Evolutionary conservation across 352 stramenopile genomes (phyloP), one percentile per base, ranked within the genome.

Genomic region (Phytophthora kernoviae): DNA sequence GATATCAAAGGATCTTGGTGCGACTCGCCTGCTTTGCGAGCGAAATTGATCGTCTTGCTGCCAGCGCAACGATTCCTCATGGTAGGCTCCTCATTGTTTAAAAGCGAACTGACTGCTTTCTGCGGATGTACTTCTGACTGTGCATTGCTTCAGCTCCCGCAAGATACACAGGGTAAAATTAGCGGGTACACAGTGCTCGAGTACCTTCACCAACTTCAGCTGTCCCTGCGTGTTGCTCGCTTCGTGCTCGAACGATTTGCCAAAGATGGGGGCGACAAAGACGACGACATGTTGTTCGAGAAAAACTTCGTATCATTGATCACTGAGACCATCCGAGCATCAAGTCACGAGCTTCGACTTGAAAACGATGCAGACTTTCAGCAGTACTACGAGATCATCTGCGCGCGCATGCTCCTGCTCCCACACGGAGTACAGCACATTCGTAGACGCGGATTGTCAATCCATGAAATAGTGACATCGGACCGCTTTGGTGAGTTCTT

Each of bases 331-430:
- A 78, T 81, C 50, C 34, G 39, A 20, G 43, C 32, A 7, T 58
- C 75, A 22, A 65, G 26, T 3, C 15, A 26, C 33, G 14, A 65
- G 15, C 32, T 60, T 34, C 45, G 58, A 4, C n/a, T 83, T 10
- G 21, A 75, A 18, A 47, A 82, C 3, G 66, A 80, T 54, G 44
- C 65, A 27, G 77, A 81, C 2, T 87, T 91, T 20, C 20, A 51
- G 14, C 50, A 82, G 18, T 89, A 88, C 58, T 91, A 85, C 44
- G 44, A 84, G 22, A 61, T 88, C 21, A 91, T 89, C 40, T 88
- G 71, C 58, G 66, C 70, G 1, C 81, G 81, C 3, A 68, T 73
- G 37, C 40, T 91, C 17, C 44, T 88, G 10, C 65, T 88, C n/a
- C 81, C 69, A 14, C 75, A 89, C 40, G 68, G 83, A 5, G 30